Evolutionary conservation across 2,329 filamentous ascomycete genomes (phyloP).

Genomic region (Lasiodiplodia citricola): DNA sequence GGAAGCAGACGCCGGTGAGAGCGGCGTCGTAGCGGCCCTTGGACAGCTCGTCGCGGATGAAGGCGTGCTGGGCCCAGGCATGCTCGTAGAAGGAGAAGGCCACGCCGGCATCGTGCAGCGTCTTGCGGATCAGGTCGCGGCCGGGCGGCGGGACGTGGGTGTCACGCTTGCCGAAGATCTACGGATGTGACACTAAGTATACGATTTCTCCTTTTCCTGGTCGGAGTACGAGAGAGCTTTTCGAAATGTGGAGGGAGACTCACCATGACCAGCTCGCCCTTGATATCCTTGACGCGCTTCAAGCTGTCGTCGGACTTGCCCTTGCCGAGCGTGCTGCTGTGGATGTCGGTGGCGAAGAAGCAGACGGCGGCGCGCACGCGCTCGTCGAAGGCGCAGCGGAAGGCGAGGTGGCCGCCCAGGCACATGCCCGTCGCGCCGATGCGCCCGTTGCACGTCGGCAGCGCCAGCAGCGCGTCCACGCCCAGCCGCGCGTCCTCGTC

Average conservation of each 20-base stretch:
- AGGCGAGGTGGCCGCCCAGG: slow-evolving; percentile 86
- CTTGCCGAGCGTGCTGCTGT: slow-evolving; percentile 76
- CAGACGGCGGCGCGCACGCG: slow-evolving; percentile 78
- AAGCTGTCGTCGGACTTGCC: slow-evolving; percentile 68
- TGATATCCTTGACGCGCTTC: slow-evolving; percentile 67
- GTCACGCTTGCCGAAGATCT: slow-evolving; percentile 89
- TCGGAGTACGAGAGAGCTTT: too few species aligned
- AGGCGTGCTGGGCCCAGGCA: slow-evolving; percentile 93
- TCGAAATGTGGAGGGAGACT: slow-evolving; percentile 24
- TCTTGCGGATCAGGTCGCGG: slow-evolving; percentile 81
- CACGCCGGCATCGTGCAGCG: slow-evolving; percentile 76
- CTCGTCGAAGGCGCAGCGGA: slow-evolving; percentile 73
- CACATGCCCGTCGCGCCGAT: slow-evolving; percentile 90
- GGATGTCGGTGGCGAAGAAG: slow-evolving; percentile 94
- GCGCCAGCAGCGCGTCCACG: slow-evolving; percentile 47
- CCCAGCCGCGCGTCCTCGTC: slow-evolving; percentile 63
- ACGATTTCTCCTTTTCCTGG: too few species aligned
- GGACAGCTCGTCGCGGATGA: slow-evolving; percentile 89
- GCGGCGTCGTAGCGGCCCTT: slow-evolving; percentile 94
- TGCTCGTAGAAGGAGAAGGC: slow-evolving; percentile 85
- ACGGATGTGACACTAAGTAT: not conserved
- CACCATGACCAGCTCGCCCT: slow-evolving; percentile 78
- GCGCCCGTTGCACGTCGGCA: slow-evolving; percentile 69
- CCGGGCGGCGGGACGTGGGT: slow-evolving; percentile 86
- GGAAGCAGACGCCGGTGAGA: slow-evolving; percentile 85